A percentile compares a stretch with the other conserved stretches of the same genome.
Conservation (phyloP, 805 yeast genomes). For the Candida caryicola region DNA sequence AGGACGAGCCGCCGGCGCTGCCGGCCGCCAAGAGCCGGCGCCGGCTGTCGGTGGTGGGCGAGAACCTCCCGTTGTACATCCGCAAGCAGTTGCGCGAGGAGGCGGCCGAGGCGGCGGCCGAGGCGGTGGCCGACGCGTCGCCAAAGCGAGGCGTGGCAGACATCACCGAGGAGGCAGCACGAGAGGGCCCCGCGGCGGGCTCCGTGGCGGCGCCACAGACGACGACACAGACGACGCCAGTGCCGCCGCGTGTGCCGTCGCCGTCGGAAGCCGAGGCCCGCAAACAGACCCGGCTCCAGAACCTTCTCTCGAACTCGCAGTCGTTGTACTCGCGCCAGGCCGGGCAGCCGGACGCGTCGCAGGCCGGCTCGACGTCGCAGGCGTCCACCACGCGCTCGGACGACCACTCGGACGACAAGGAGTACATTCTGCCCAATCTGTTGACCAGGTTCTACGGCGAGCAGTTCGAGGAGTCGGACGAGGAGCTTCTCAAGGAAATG, state of each 20-base stretch:
- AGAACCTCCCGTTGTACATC: conserved; percentile 35
- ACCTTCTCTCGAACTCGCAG: conserved; percentile 35
- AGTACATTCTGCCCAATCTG: conserved; percentile 42
- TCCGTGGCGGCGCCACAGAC: too few relatives aligned
- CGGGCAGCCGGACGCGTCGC: conserved; percentile 7
- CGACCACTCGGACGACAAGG: conserved; percentile 27
- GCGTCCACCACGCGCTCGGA: conserved; percentile 13
- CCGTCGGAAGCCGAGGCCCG: conserved; percentile 1
- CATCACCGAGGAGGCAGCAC: not conserved
- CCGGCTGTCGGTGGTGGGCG: conserved; percentile 36
- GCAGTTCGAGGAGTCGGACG: conserved; percentile 19
- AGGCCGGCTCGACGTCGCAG: conserved; percentile 9
- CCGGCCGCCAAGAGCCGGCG: conserved; percentile 11
- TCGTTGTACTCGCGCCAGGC: conserved; percentile 30
- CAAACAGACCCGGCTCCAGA: conserved; percentile 26
- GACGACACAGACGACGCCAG: too few relatives aligned
- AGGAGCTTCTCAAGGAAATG: conserved; percentile 17
- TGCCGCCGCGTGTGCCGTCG: too few relatives aligned
- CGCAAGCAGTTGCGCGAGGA: conserved; percentile 19
- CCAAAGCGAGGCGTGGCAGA: too few relatives aligned
- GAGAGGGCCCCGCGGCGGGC: not conserved
- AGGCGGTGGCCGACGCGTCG: not conserved
- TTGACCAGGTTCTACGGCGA: conserved; percentile 28
- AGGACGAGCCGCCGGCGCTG: not conserved
- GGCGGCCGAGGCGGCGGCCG: not conserved